Evolutionary conservation across 345 rosid species (phyloP).

Genomic region (Dipteronia sinensis): DNA sequence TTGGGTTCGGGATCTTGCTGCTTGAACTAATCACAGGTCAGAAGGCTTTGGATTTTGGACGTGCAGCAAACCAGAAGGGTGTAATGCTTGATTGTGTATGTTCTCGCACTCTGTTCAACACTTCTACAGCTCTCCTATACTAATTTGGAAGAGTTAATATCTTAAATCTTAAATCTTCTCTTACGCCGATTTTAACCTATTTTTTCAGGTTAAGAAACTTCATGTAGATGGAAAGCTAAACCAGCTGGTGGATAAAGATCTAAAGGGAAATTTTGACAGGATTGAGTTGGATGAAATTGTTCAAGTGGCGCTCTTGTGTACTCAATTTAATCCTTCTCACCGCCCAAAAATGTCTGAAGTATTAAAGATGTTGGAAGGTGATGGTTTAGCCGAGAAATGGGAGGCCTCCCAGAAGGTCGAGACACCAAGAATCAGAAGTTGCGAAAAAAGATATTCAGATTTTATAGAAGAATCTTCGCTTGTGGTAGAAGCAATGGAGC

Average conservation of each 20-base stretch:
- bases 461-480: constrained; percentile 89
- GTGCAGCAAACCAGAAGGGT: constrained; percentile 84
- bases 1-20: constrained; percentile 90
- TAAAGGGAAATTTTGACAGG: constrained; percentile 56
- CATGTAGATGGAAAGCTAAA: constrained; percentile 78
- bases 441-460: constrained; percentile 66
- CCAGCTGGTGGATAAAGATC: constrained; percentile 80
- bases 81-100: constrained; percentile 95
- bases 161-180: neutral
- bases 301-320: constrained; percentile 81
- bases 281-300: constrained; percentile 77
- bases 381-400: constrained; percentile 85
- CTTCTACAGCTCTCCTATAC: neutral
- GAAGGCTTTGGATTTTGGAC: constrained; percentile 86
- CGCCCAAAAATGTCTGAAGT: constrained; percentile 87
- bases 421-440: constrained; percentile 50
- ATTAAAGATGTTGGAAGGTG: constrained; percentile 82
- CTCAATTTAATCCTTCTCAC: constrained; percentile 64
- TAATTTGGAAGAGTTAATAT: neutral
- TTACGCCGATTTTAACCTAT: neutral
- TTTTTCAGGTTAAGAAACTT: constrained; percentile 84
- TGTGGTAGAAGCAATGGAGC: constrained; percentile 94
- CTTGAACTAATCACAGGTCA: constrained; percentile 94
- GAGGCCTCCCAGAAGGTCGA: constrained; percentile 62
- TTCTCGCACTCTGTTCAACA: constrained; percentile 18